phyloP scores from a whole-genome alignment of 2,329 filamentous ascomycete species.

The Stagonosporopsis tanaceti region DNA sequence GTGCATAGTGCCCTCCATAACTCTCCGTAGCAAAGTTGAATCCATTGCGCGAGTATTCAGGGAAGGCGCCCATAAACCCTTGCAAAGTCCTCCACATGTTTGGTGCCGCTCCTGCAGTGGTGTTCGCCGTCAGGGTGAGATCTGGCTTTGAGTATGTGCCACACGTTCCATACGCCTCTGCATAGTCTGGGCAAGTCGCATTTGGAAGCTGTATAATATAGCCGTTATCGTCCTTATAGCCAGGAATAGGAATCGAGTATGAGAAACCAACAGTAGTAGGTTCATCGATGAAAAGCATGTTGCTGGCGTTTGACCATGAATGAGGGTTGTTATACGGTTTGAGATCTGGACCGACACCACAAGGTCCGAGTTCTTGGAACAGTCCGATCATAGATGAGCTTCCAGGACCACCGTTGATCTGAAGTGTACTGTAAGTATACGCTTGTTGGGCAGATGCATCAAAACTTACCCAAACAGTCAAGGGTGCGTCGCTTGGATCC shows the following conservation, averaged over 20 bases:
- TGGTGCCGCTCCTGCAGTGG: constrained; percentile 62
- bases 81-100: constrained; percentile 69
- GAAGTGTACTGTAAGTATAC: not conserved
- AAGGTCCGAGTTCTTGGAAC: constrained; percentile 62
- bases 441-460: too few relatives aligned
- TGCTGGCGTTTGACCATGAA: constrained; percentile 69
- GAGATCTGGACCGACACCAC: constrained; percentile 56
- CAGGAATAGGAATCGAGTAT: constrained; percentile 58
- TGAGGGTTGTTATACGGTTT: constrained; percentile 66
- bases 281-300: constrained; percentile 76
- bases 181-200: constrained; percentile 61
- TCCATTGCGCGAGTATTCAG: constrained; percentile 53
- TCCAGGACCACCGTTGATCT: constrained; percentile 64
- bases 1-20: constrained; percentile 67
- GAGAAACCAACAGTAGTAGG: constrained; percentile 68
- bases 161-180: constrained; percentile 53
- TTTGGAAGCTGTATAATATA: constrained; percentile 57
- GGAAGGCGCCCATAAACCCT: constrained; percentile 70
- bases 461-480: constrained; percentile 61
- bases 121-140: constrained; percentile 60
- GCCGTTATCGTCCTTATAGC: constrained; percentile 44
- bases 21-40: constrained; percentile 66
- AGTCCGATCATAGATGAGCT: constrained; percentile 65
- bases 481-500: constrained; percentile 60
- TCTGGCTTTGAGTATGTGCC: constrained; percentile 65